Conservation (phyloP, 257 asterid species). For the Oldenlandia corymbosa region DNA sequence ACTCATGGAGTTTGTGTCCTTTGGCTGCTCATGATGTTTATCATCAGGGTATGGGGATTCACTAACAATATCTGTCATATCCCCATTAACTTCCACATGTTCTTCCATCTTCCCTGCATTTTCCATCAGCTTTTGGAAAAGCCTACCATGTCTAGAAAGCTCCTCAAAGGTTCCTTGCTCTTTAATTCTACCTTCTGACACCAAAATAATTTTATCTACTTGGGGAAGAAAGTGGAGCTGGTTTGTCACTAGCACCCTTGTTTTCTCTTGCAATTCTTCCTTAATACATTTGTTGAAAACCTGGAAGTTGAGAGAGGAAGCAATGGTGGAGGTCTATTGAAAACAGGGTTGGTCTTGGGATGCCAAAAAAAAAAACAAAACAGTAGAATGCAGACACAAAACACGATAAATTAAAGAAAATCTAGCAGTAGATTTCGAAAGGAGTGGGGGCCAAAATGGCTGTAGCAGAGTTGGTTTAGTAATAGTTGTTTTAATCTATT, state of each 20-base stretch:
- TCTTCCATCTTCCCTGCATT: conserved; percentile 98
- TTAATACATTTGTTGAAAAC: conserved; percentile 44
- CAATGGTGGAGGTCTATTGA: background rate
- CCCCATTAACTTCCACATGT: conserved; percentile 54
- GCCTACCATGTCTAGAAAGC: conserved; percentile 65
- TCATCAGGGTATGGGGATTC: conserved; percentile 46
- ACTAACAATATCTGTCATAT: conserved; percentile 21
- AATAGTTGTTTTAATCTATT: background rate
- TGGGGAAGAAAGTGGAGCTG: conserved; percentile 92
- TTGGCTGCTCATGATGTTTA: conserved; percentile 31
- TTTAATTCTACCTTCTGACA: conserved; percentile 81
- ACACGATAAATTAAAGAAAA: background rate
- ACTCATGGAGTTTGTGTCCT: conserved; percentile 34
- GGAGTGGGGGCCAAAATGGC: background rate
- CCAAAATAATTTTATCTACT: conserved; percentile 86
- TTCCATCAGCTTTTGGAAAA: conserved; percentile 88
- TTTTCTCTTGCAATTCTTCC: conserved; percentile 77
- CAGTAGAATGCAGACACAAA: background rate
- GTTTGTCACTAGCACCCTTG: conserved; percentile 90
- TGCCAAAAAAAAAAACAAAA: too few species aligned
- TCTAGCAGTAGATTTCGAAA: background rate
- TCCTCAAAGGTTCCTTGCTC: conserved; percentile 98
- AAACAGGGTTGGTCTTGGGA: too few species aligned
- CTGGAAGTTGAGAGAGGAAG: background rate
- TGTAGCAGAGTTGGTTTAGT: too few species aligned